Evolutionary conservation across 2,329 filamentous ascomycete genomes (phyloP), one percentile per base, ranked within the genome.

Genomic region (Neospermospora avenae): DNA sequence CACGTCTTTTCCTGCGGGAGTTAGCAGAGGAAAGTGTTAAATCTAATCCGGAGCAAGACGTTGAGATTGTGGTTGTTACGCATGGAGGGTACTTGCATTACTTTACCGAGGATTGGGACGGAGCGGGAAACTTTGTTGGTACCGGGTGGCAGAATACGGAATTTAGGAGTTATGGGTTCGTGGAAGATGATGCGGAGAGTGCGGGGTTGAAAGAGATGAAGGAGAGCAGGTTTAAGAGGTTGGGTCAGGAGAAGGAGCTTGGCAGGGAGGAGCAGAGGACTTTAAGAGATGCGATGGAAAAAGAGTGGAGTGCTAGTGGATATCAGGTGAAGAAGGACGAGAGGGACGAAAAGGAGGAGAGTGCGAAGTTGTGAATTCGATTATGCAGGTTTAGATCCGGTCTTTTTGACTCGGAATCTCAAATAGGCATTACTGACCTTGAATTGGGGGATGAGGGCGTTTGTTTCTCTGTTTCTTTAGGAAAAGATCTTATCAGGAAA

Each of bases 61-160:
- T 77, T 3, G 83, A 93, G 67, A 83, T 96, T 28, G 84, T 88
- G 0, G 80, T 92, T 1, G 90, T 96, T 7, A 88, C 90, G 3
- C 92, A 96, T 69, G 92, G 92, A 1, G 90, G 89, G 0, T 89
- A 93, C 67, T 72, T 96, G 68, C 92, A 96, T 73, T 96, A 91
- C 69, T 77, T 96, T 64, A 95, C 90, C 0, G 84, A 92, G 66
- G 91, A 96, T 69, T 96, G 87, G 84, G 79, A 84, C 57, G 88
- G 85, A 2, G 57, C 63, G 28, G 61, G 62, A 14, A 64, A 61
- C 51, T 68, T 68, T 20, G 61, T 56, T 3, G 71, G 70, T 1
- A 73, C 71, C 0, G 70, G 71, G 6, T 73, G 71, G 71, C 58
- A 59, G 41, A 73, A 73, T 60, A 70, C 67, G 0, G 71, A 73